phyloP scores from a whole-genome alignment of 768 basidiomycete species.

The Pleurotus platypus region DNA sequence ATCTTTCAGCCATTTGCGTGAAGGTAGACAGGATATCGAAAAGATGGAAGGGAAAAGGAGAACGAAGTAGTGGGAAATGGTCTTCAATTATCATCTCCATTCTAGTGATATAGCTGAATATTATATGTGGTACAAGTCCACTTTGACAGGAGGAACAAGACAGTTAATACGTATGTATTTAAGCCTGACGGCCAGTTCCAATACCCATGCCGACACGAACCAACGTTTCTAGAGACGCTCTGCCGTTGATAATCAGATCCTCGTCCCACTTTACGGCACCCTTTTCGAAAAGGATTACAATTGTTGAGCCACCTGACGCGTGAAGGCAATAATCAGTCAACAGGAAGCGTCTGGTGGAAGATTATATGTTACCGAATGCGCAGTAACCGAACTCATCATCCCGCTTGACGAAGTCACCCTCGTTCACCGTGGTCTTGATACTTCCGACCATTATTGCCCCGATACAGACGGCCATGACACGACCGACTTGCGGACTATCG shows the following conservation, averaged over 20 bases:
- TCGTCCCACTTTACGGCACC: slow-evolving; percentile 28
- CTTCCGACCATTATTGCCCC: slow-evolving; percentile 97
- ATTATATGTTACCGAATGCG: slow-evolving; percentile 79
- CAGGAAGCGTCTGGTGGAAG: no score
- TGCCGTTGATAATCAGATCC: slow-evolving; percentile 79
- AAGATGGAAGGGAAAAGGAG: no score
- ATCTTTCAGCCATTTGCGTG: no score
- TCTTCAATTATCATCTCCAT: no score
- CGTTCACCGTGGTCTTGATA: slow-evolving; percentile 82
- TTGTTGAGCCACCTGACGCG: slow-evolving; percentile 77
- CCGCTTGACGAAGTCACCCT: no score
- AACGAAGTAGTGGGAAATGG: no score
- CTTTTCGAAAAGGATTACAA: slow-evolving; percentile 53
- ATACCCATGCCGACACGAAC: slow-evolving; percentile 88
- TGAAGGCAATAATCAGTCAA: no score
- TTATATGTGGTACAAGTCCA: no score
- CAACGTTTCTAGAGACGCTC: slow-evolving; percentile 83
- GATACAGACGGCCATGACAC: slow-evolving; percentile 57
- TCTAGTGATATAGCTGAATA: no score
- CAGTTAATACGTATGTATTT: neutral
- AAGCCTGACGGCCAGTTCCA: slow-evolving; percentile 33
- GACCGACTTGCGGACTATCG: slow-evolving; percentile 56
- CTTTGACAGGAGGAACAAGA: no score
- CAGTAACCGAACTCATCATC: no score
- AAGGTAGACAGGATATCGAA: no score